Percentiles rank a stretch among this genome's conserved stretches.
phyloP scores from a whole-genome alignment of 257 asterid species.

The Gentiana straminea region DNA sequence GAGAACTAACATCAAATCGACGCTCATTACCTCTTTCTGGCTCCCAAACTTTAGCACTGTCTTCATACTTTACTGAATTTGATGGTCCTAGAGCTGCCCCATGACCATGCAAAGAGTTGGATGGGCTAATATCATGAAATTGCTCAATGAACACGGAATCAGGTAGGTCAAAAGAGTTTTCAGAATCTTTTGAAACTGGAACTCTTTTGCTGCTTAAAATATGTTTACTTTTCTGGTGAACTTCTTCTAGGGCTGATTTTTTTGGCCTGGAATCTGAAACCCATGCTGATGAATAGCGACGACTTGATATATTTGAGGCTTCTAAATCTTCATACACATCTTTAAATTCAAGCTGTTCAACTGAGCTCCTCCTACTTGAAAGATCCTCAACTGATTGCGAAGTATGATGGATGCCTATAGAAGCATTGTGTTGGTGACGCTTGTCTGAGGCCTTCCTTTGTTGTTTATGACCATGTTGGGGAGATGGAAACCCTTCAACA shows the following conservation, averaged over 20 bases:
- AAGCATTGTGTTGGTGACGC: constrained; percentile 25
- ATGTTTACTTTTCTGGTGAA: constrained; percentile 52
- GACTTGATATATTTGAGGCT: constrained; percentile 57
- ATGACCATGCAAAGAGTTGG: constrained; percentile 31
- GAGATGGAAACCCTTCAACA: constrained; percentile 66
- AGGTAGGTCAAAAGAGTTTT: constrained; percentile 37
- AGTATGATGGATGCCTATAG: constrained; percentile 15
- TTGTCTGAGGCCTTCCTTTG: constrained; percentile 35
- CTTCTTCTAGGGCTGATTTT: constrained; percentile 40
- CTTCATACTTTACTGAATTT: constrained; percentile 33
- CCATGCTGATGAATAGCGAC: constrained; percentile 61
- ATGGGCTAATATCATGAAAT: constrained; percentile 32
- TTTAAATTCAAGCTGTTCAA: constrained; percentile 51
- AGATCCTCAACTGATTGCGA: constrained; percentile 22
- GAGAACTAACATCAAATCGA: constrained; percentile 22
- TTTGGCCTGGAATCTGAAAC: constrained; percentile 35
- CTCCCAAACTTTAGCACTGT: constrained; percentile 37
- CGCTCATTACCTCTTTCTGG: constrained; percentile 28
- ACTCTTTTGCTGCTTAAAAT: constrained; percentile 33
- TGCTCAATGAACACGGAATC: constrained; percentile 41
- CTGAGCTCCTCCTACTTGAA: constrained; percentile 30
- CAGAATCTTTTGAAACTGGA: constrained; percentile 41
- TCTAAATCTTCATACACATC: constrained; percentile 86
- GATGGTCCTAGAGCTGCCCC: constrained; percentile 46
- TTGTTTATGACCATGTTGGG: constrained; percentile 41